phyloP scores from a whole-genome alignment of 148 eudicot genomes.

The Chenopodium album region DNA sequence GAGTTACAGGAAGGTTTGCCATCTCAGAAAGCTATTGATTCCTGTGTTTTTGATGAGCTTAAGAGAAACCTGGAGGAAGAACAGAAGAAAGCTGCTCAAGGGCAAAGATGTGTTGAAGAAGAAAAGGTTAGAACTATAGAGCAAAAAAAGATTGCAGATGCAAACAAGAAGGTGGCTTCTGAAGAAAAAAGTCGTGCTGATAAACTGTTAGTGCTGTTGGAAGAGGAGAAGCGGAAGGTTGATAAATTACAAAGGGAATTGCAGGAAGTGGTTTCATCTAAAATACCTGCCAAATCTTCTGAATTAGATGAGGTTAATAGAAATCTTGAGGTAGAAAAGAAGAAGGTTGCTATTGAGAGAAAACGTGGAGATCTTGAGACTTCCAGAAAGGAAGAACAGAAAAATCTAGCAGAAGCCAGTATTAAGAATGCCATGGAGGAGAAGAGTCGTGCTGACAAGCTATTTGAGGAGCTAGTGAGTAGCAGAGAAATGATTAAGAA shows the following conservation, averaged over 20 bases:
- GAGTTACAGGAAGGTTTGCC: conserved; percentile 23
- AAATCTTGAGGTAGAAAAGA: conserved; percentile 33
- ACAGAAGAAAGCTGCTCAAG: conserved; percentile 31
- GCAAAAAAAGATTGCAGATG: conserved; percentile 17
- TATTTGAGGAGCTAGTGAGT: conserved; percentile 42
- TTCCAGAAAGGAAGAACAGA: conserved; percentile 37
- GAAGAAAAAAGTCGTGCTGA: conserved; percentile 35
- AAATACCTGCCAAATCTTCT: background rate
- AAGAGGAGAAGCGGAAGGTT: conserved; percentile 18
- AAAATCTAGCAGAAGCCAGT: conserved; percentile 40
- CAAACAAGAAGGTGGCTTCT: conserved; percentile 20
- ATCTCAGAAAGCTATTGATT: conserved; percentile 8
- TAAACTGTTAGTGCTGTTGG: conserved; percentile 13
- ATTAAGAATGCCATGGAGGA: conserved; percentile 43
- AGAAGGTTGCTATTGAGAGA: conserved; percentile 27
- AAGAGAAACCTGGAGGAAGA: conserved; percentile 33
- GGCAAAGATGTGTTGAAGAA: conserved; percentile 31
- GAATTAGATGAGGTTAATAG: conserved; percentile 23
- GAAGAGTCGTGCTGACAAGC: conserved; percentile 42
- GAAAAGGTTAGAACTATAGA: conserved; percentile 41
- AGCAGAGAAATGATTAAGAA: conserved; percentile 30
- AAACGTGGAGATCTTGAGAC: conserved; percentile 31
- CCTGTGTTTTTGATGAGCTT: conserved; percentile 20
- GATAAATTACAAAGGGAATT: conserved; percentile 26
- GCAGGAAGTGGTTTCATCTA: conserved; percentile 20